Evolutionary conservation across 805 yeast genomes (phyloP).

Genomic region (Jamesozyma lodderae): DNA sequence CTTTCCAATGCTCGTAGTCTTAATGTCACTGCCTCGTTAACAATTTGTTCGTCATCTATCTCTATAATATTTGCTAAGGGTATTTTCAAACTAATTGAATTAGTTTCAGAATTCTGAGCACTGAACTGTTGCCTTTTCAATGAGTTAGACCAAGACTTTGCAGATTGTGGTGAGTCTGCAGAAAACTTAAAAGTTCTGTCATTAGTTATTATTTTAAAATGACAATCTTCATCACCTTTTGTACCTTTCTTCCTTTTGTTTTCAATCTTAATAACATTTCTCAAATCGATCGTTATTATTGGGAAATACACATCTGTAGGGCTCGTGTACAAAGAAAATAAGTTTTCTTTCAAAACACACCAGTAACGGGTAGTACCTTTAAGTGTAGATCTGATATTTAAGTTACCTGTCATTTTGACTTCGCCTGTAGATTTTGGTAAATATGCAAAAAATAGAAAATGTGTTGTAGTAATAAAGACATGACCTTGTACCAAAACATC

Average conservation of each 20-base stretch:
- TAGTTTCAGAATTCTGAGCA: slow-evolving; percentile 50
- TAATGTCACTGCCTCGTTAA: slow-evolving; percentile 49
- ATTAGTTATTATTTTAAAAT: slow-evolving; percentile 54
- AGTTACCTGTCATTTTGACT: slow-evolving; percentile 40
- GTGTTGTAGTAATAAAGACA: slow-evolving; percentile 56
- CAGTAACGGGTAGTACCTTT: slow-evolving; percentile 45
- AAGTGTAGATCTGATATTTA: slow-evolving; percentile 34
- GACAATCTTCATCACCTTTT: slow-evolving; percentile 22
- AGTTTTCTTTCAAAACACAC: slow-evolving; percentile 66
- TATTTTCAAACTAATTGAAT: slow-evolving; percentile 66
- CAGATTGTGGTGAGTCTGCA: slow-evolving; percentile 65
- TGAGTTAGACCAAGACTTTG: slow-evolving; percentile 70
- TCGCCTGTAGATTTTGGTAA: slow-evolving; percentile 47
- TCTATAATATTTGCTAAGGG: slow-evolving; percentile 64
- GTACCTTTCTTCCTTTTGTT: slow-evolving; percentile 20
- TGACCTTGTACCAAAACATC: slow-evolving; percentile 86
- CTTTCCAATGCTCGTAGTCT: slow-evolving; percentile 54
- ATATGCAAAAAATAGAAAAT: slow-evolving; percentile 67
- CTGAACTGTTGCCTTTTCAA: slow-evolving; percentile 73
- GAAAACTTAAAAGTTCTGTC: slow-evolving; percentile 52
- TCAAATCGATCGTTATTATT: slow-evolving; percentile 59
- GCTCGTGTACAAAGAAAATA: slow-evolving; percentile 57
- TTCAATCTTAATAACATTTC: slow-evolving; percentile 53
- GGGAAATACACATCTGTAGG: slow-evolving; percentile 87
- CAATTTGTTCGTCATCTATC: slow-evolving; percentile 45